These are phyloP conservation scores for Talaromyces sp. DNA, from an alignment of 2,329 filamentous ascomycete species.

Conservation along the genomic window DNA sequence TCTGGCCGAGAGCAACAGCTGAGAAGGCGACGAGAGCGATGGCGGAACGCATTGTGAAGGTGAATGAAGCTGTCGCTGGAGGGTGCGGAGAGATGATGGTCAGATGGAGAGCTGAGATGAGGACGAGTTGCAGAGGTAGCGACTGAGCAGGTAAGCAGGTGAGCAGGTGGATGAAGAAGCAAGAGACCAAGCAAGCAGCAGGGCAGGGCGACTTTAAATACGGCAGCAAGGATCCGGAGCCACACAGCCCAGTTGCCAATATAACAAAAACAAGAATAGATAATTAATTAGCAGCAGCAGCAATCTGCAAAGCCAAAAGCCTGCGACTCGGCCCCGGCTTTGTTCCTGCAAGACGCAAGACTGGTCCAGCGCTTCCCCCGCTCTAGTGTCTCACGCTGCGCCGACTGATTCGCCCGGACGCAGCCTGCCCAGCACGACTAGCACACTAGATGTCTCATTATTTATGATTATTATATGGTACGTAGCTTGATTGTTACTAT, in stretches of 20 bases:
- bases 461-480: not conserved
- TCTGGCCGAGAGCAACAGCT: slow-evolving; percentile 37
- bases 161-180: not conserved
- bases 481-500: too few relatives aligned
- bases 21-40: slow-evolving; percentile 39
- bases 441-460: not conserved
- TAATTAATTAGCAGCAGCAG: not conserved
- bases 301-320: not conserved
- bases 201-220: not conserved
- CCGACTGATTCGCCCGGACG: not conserved
- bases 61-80: slow-evolving; percentile 4
- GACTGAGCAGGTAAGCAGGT: not conserved
- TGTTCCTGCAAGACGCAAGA: not conserved
- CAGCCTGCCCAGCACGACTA: not conserved
- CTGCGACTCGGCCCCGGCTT: not conserved
- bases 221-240: not conserved
- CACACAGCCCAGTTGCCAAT: not conserved
- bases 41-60: slow-evolving; percentile 39
- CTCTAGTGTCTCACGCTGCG: not conserved
- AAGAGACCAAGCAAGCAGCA: not conserved
- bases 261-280: not conserved
- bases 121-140: not conserved
- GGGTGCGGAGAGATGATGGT: not conserved
- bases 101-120: not conserved
- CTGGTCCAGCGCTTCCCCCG: not conserved